Evolutionary conservation across 768 basidiomycete species (phyloP), one percentile per base, ranked within the genome.

Genomic region (Paxillus rubicundulus): DNA sequence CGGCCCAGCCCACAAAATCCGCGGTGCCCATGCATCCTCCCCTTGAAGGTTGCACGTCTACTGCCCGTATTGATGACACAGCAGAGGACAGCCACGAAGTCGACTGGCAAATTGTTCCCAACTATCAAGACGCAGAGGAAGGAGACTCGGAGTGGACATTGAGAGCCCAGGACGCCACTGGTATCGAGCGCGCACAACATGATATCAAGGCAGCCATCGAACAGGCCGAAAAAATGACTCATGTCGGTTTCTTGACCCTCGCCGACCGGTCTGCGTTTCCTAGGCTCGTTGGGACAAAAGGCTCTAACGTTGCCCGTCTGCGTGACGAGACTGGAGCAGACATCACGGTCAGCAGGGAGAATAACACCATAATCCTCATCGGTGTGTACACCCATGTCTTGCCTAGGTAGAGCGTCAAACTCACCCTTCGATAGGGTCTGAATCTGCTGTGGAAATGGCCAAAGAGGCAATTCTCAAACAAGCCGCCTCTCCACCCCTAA

Each of bases 261-360:
- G 74, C 83, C 37, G 88, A 93, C 66, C 85, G 92, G 56, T 82
- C 86, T 33, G 80, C 80, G 32, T 98, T 98, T 83, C 94, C 95
- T 13, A 80, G 92, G 59, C 95, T 98, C 60, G 92, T 98, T 56
- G 95, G 95, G 36, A 73, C 87, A 10, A 96, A 95, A 72, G 94
- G 94, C 48, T 76, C 92, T 24, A 98, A 92, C 61, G 89, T 98
- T 46, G 79, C 87, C 47, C 87, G 94, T 45, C 79, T 98, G 47
- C 84, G 94, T 50, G 81, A 80, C 47, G 92, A 93, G 71, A 96
- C 89, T 47, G 90, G 92, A 38, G 89, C 94, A 49, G 92, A 96
- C 65, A 93, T 98, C 61, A 90, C 83, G 39, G 91, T 98, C 49
- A 84, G 91, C 68, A 84, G 90, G 57, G 93, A 94, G 56, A 89